These are phyloP conservation scores for Sophora flavescens DNA, from an alignment of 306 rosid genomes.

Conservation along the genomic window DNA sequence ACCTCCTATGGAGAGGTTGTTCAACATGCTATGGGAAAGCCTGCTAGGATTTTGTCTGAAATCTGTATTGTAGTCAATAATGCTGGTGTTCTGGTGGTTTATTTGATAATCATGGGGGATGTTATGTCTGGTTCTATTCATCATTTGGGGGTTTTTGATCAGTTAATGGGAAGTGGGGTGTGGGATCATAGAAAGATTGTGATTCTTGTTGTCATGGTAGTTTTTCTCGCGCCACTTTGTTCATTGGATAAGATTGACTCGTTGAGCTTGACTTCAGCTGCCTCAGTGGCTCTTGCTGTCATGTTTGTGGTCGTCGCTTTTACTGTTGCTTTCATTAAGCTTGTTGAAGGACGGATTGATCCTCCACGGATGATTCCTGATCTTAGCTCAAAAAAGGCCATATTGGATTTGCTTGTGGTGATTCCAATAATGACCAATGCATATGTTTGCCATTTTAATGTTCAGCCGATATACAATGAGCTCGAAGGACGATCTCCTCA, in stretches of 20 bases:
- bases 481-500: conserved; percentile 80
- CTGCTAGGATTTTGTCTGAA: conserved; percentile 77
- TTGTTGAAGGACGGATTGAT: conserved; percentile 66
- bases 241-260: conserved; percentile 92
- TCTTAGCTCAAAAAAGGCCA: conserved; percentile 70
- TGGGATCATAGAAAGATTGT: conserved; percentile 94
- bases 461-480: conserved; percentile 90
- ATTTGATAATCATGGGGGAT: conserved; percentile 97
- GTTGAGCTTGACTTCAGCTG: conserved; percentile 93
- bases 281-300: conserved; percentile 90
- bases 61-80: conserved; percentile 82
- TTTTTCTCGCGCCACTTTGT: conserved; percentile 91
- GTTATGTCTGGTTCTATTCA: conserved; percentile 94
- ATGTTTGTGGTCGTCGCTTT: conserved; percentile 80
- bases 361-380: conserved; percentile 86
- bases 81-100: conserved; percentile 87
- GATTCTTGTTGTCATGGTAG: conserved; percentile 67
- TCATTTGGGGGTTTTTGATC: conserved; percentile 93
- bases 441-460: conserved; percentile 85
- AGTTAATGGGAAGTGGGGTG: conserved; percentile 81
- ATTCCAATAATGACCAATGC: conserved; percentile 96
- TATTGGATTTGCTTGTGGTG: conserved; percentile 94
- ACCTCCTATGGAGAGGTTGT: conserved; percentile 90
- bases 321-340: conserved; percentile 71
- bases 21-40: conserved; percentile 78